Evolutionary conservation across 164 flowering plant species (phyloP).

Genomic region (Piper longum): DNA sequence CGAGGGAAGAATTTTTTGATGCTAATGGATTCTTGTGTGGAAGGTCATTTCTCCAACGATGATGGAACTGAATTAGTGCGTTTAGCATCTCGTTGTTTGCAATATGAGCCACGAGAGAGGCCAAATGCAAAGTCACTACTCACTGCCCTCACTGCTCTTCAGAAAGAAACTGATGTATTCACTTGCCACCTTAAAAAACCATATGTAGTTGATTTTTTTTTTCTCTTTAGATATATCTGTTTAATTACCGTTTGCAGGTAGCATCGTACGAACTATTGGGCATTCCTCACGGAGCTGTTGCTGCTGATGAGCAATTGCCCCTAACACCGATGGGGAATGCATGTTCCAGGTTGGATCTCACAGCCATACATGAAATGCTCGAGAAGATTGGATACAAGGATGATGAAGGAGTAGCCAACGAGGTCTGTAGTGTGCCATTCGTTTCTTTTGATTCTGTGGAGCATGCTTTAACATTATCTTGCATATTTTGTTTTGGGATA

Average conservation of each 20-base stretch:
- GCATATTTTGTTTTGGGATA: background rate
- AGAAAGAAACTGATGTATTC: slow-evolving; percentile 72
- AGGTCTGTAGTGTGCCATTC: slow-evolving; percentile 29
- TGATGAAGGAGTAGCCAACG: slow-evolving; percentile 80
- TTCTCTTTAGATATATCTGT: background rate
- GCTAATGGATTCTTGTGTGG: slow-evolving; percentile 89
- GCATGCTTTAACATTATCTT: background rate
- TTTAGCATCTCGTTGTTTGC: slow-evolving; percentile 80
- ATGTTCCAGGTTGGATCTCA: slow-evolving; percentile 74
- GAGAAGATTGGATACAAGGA: slow-evolving; percentile 86
- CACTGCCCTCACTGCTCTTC: slow-evolving; percentile 54
- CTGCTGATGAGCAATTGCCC: slow-evolving; percentile 27
- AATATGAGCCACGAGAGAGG: slow-evolving; percentile 88
- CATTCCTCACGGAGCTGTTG: slow-evolving; percentile 30
- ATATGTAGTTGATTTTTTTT: background rate
- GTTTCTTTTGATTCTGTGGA: background rate
- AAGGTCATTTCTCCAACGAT: slow-evolving; percentile 78
- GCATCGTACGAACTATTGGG: slow-evolving; percentile 67
- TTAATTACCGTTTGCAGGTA: slow-evolving; percentile 27
- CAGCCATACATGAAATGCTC: slow-evolving; percentile 76
- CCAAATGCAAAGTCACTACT: slow-evolving; percentile 78
- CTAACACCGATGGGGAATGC: slow-evolving; percentile 81
- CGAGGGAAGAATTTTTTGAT: slow-evolving; percentile 72
- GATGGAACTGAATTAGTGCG: slow-evolving; percentile 83
- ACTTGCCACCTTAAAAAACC: slow-evolving; percentile 1